A percentile compares a stretch with the other conserved stretches of the same genome.
phyloP scores from a whole-genome alignment of 139 green algal genomes.

The Chlamydomonas eustigma region DNA sequence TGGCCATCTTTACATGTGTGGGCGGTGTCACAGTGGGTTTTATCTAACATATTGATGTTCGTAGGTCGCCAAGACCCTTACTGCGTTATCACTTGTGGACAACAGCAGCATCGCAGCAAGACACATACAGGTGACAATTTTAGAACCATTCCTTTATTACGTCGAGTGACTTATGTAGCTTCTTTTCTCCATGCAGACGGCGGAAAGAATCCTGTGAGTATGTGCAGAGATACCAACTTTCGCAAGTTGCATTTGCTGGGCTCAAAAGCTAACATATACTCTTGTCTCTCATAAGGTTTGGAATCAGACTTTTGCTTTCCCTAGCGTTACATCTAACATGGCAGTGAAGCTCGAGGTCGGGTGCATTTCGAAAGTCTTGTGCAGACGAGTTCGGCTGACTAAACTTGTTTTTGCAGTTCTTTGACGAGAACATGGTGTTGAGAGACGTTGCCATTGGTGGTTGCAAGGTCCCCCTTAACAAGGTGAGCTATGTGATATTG shows the following conservation, averaged over 20 bases:
- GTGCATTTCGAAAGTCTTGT: not conserved
- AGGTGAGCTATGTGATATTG: too few species aligned
- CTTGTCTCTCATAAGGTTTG: slow-evolving; percentile 15
- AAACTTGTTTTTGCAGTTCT: slow-evolving; percentile 28
- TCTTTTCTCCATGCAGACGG: slow-evolving; percentile 23
- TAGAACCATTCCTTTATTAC: not conserved
- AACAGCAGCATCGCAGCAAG: not conserved
- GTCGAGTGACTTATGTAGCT: not conserved
- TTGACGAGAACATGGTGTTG: slow-evolving; percentile 39
- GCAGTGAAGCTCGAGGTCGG: slow-evolving; percentile 35
- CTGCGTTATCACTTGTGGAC: slow-evolving; percentile 10
- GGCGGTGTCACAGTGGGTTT: too few species aligned
- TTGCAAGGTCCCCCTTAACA: slow-evolving; percentile 24
- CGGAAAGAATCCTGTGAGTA: slow-evolving; percentile 31
- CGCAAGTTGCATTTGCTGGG: too few species aligned
- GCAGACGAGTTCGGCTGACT: not conserved
- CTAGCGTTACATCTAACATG: slow-evolving; percentile 14
- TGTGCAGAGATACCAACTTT: not conserved
- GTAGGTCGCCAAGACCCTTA: slow-evolving; percentile 13
- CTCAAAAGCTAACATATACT: not conserved
- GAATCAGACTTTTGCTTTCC: slow-evolving; percentile 38
- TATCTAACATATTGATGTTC: too few species aligned
- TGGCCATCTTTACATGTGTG: too few species aligned
- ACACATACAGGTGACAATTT: slow-evolving; percentile 7
- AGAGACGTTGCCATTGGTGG: slow-evolving; percentile 37